Evolutionary conservation across 2,329 filamentous ascomycete genomes (phyloP).

Genomic region (Fusarium nanum): DNA sequence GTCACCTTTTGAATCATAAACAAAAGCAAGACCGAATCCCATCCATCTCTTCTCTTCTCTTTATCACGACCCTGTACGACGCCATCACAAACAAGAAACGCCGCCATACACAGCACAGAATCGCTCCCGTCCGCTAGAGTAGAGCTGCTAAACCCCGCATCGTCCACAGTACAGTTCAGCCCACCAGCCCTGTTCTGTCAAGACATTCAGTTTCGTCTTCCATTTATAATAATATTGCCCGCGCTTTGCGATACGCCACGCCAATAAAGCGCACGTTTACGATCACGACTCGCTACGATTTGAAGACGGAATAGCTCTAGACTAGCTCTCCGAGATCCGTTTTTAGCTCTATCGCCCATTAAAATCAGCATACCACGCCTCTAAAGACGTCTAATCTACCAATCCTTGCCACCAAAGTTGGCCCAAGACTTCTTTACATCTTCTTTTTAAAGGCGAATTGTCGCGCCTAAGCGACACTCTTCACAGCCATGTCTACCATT

Average conservation of each 20-base stretch:
- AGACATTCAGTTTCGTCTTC: constrained; percentile 5
- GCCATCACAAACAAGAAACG: constrained; percentile 11
- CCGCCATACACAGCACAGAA: constrained; percentile 15
- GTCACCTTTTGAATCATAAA: constrained; percentile 19
- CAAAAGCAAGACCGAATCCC: neutral
- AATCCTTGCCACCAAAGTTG: constrained; percentile 7
- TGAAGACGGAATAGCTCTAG: constrained; percentile 15
- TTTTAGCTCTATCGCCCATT: constrained; percentile 6
- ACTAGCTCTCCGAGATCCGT: constrained; percentile 15
- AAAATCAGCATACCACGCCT: constrained; percentile 1
- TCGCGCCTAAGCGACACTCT: constrained; percentile 44
- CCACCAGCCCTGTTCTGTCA: constrained; percentile 28
- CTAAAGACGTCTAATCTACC: constrained; percentile 6
- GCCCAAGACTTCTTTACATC: constrained; percentile 15
- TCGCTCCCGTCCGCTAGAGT: constrained; percentile 35
- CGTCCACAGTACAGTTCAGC: constrained; percentile 20
- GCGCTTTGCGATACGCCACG: constrained; percentile 31
- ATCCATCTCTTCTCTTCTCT: constrained; percentile 20
- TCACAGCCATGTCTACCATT: constrained; percentile 73
- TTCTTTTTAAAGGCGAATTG: constrained; percentile 32
- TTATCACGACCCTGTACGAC: constrained; percentile 32
- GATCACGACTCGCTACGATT: constrained; percentile 36
- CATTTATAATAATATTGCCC: constrained; percentile 24
- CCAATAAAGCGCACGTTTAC: constrained; percentile 28
- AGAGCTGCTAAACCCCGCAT: constrained; percentile 45